A percentile compares a stretch with the other conserved stretches of the same genome.
Evolutionary conservation across 164 flowering plant species (phyloP).

Genomic region (Berberis thunbergii): DNA sequence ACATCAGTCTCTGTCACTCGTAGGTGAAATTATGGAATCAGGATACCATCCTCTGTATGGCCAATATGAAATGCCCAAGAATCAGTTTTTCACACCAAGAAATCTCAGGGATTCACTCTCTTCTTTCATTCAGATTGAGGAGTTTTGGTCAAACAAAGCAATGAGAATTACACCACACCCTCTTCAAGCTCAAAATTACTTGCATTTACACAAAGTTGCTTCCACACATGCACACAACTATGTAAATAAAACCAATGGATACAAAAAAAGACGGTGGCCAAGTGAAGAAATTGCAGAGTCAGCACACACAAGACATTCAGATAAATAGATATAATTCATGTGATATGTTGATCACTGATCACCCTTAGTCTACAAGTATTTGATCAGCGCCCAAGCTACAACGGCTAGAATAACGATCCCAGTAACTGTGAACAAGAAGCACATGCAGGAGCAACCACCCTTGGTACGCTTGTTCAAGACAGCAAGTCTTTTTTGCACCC

Average conservation of each 20-base stretch:
- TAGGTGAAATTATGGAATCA: no score
- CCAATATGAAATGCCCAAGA: neutral
- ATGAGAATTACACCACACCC: neutral
- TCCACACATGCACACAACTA: no score
- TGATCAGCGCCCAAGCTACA: conserved; percentile 51
- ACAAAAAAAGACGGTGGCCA: no score
- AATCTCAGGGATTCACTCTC: no score
- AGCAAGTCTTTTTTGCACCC: conserved; percentile 69
- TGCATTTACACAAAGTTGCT: no score
- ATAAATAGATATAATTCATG: neutral
- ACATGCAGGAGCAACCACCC: conserved; percentile 82
- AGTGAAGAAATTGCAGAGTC: no score
- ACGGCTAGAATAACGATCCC: conserved; percentile 62
- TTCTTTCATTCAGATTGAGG: neutral
- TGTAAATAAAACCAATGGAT: no score
- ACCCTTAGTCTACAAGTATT: conserved; percentile 38
- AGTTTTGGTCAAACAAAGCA: neutral
- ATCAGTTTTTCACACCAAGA: neutral
- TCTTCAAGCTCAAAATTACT: no score
- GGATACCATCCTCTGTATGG: no score
- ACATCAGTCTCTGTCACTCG: no score
- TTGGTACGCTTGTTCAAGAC: conserved; percentile 69
- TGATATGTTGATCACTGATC: neutral
- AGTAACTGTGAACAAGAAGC: conserved; percentile 48
- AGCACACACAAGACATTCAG: conserved; percentile 1